Conservation (phyloP, 2,329 filamentous ascomycete species). For the Stachybotrys chlorohalonatus region DNA sequence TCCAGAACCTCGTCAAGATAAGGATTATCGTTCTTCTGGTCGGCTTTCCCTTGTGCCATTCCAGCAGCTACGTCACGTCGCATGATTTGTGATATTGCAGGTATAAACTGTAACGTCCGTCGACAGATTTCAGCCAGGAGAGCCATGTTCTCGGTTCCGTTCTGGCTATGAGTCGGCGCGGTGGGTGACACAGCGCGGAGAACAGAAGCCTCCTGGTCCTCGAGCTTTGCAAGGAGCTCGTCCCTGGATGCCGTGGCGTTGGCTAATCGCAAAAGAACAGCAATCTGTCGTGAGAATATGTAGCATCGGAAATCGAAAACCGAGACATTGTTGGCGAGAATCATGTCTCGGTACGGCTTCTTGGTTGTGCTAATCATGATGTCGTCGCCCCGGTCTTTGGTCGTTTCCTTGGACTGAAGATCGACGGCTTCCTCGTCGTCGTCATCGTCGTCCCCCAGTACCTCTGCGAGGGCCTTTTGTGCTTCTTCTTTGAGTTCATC, state of each 20-base stretch:
- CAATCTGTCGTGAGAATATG: slow-evolving; percentile 82
- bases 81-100: slow-evolving; percentile 69
- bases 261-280: slow-evolving; percentile 72
- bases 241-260: slow-evolving; percentile 58
- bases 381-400: slow-evolving; percentile 37
- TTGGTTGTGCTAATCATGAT: slow-evolving; percentile 54
- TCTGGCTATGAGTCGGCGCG: slow-evolving; percentile 36
- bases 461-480: slow-evolving; percentile 37
- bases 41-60: slow-evolving; percentile 30
- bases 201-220: slow-evolving; percentile 51
- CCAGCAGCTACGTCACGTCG: slow-evolving; percentile 67
- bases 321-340: slow-evolving; percentile 89
- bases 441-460: slow-evolving; percentile 17
- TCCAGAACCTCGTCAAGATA: slow-evolving; percentile 50
- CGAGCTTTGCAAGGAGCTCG: slow-evolving; percentile 52
- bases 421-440: slow-evolving; percentile 37
- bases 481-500: slow-evolving; percentile 59
- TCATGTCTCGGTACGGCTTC: slow-evolving; percentile 85
- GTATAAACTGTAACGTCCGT: slow-evolving; percentile 75
- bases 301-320: slow-evolving; percentile 94
- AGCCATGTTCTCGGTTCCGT: slow-evolving; percentile 63
- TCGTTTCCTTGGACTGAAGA: slow-evolving; percentile 34
- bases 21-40: slow-evolving; percentile 19
- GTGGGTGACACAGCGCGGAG: slow-evolving; percentile 48
- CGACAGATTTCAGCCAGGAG: slow-evolving; percentile 82